Conservation (phyloP, 352 stramenopile genomes). For the Pythium graminicola region DNA sequence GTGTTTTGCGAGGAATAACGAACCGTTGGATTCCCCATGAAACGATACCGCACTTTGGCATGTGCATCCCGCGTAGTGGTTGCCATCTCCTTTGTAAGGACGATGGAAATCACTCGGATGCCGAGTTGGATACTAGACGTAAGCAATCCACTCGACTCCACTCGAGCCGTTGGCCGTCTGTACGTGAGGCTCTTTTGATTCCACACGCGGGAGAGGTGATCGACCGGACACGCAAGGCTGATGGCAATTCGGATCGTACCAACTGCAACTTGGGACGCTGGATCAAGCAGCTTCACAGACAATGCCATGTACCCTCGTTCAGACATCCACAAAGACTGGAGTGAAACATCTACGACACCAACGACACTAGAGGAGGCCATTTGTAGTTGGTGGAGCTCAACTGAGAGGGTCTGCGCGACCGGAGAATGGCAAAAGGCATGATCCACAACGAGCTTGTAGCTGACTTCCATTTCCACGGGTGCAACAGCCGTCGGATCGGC, state of each 20-base stretch:
- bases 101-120: conserved; percentile 9
- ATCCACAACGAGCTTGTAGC: conserved; percentile 28
- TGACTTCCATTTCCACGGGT: conserved; percentile 27
- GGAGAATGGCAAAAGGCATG: conserved; percentile 22
- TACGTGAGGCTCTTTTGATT: neutral
- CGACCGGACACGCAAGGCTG: neutral
- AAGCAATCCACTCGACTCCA: neutral
- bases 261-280: conserved; percentile 9
- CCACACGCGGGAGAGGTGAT: conserved; percentile 7
- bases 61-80: neutral
- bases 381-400: conserved; percentile 26
- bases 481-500: neutral
- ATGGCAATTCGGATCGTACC: conserved; percentile 15
- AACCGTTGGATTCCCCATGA: conserved; percentile 14
- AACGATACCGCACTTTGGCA: conserved; percentile 8
- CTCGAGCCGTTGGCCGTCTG: neutral
- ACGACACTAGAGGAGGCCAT: conserved; percentile 11
- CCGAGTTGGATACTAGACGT: neutral
- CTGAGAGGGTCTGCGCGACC: conserved; percentile 1
- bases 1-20: neutral
- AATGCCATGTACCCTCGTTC: neutral
- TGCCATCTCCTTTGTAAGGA: neutral
- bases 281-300: conserved; percentile 16
- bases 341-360: neutral
- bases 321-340: conserved; percentile 26